Conservation (phyloP, 768 basidiomycete species). For the Lactarius hatsudake region DNA sequence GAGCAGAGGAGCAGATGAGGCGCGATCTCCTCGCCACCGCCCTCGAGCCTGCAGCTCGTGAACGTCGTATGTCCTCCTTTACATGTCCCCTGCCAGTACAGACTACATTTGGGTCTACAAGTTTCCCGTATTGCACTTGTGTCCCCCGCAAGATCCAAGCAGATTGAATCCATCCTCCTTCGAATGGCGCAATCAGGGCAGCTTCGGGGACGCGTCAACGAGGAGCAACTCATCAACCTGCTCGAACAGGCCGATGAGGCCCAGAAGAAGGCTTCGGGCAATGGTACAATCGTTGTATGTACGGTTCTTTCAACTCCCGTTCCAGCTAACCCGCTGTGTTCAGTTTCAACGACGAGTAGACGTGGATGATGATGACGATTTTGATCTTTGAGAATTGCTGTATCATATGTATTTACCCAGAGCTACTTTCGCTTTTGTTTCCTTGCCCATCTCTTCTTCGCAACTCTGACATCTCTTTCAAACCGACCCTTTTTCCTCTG, state of each 20-base stretch:
- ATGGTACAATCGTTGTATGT: conserved; percentile 43
- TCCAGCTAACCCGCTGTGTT: neutral
- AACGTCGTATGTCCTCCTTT: conserved; percentile 21
- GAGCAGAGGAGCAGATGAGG: conserved; percentile 71
- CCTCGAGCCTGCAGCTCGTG: conserved; percentile 27
- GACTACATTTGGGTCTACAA: conserved; percentile 33
- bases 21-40: conserved; percentile 48
- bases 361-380: conserved; percentile 35
- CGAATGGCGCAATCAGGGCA: conserved; percentile 86
- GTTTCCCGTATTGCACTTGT: conserved; percentile 88
- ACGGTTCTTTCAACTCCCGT: neutral
- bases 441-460: conserved; percentile 33
- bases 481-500: conserved; percentile 43
- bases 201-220: conserved; percentile 70
- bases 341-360: conserved; percentile 32
- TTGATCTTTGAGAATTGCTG: conserved; percentile 30
- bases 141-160: conserved; percentile 73
- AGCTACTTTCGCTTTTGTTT: conserved; percentile 22
- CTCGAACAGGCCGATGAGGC: conserved; percentile 71
- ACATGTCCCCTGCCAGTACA: conserved; percentile 3
- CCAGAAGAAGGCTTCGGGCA: conserved; percentile 35
- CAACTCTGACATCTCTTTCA: conserved; percentile 42
- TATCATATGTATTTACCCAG: conserved; percentile 5
- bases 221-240: conserved; percentile 79
- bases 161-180: conserved; percentile 75